Base-by-base conservation (phyloP, 345 rosid species). In the Camelina neglecta region DNA sequence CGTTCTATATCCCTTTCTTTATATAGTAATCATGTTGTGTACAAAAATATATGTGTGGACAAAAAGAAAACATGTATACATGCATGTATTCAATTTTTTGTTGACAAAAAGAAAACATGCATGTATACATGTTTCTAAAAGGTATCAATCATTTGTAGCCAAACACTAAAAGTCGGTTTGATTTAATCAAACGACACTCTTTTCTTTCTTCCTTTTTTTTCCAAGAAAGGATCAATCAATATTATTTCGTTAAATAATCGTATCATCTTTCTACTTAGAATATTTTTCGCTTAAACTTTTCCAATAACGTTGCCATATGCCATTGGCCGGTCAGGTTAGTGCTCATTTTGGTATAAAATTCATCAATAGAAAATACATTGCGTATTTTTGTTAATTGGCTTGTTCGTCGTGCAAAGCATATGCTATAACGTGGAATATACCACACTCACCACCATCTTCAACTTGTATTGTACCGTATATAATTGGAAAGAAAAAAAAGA, bases 401-500 rank as follows among this genome's bases (percentile, higher is more conserved):
- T 60, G 49, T 47, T 12, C 50, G 36, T 39, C 61, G 60, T 72
- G 69, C 69, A 50, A 3, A 61, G 51, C 61, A 62, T 41, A 29
- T 73, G 54, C 21, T 18, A 62, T 42, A 64, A 31, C 69, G 53
- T 73, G 70, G 54, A 62, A 60, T 73, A 33, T 18, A 73, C 61
- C 63, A 73, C 55, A 54, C 76, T 53, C 76, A 51, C 23, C 64
- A 11, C 8, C 31, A 29, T 41, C 64, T 15, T 64, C 39, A 55
- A 54, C 15, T 73, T 56, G 2, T 26, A 7, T 73, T 56, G 2
- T 26, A 7, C 29, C 56, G 13, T 13, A 33, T 11, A 29, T 29
- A 56, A 38, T 55, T 11, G 12, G 6, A 35, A 4, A 45, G 8
- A 47, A 4, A 55, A 4, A 55, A 45, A 44, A 55, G 18, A 51